Percentiles rank a stretch among this genome's conserved stretches.
These are phyloP conservation scores for Chaetomium cochliodes DNA, from an alignment of 495 filamentous ascomycete genomes.

Conservation along the genomic window DNA sequence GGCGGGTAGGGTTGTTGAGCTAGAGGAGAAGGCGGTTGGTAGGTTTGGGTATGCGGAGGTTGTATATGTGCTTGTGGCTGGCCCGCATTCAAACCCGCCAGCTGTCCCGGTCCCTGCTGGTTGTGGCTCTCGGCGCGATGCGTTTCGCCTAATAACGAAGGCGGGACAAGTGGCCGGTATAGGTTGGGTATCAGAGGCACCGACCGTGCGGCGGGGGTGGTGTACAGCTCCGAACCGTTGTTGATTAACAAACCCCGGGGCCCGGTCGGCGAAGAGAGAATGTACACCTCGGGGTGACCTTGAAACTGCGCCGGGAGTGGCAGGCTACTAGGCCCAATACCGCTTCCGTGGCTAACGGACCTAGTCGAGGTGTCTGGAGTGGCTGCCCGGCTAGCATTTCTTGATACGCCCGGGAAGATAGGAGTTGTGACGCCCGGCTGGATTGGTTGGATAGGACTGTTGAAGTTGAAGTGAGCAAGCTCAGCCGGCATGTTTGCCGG, in stretches of 20 bases:
- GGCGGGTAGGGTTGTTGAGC: slow-evolving; percentile 17
- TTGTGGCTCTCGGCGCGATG: slow-evolving; percentile 18
- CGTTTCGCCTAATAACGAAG: neutral
- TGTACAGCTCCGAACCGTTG: slow-evolving; percentile 45
- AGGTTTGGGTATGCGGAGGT: slow-evolving; percentile 12
- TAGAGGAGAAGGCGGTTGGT: neutral
- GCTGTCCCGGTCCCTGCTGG: slow-evolving; percentile 17
- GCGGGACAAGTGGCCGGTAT: neutral
- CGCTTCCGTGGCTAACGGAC: slow-evolving; percentile 26
- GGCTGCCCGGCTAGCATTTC: slow-evolving; percentile 40
- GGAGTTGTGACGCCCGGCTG: slow-evolving; percentile 46
- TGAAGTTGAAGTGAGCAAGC: slow-evolving; percentile 31
- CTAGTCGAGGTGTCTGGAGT: slow-evolving; percentile 43
- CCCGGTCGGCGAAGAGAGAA: slow-evolving; percentile 60
- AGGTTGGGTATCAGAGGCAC: neutral
- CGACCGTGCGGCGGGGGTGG: slow-evolving; percentile 34
- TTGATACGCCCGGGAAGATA: slow-evolving; percentile 36
- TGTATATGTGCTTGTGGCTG: neutral
- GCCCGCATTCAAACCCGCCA: neutral
- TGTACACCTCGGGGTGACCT: slow-evolving; percentile 53
- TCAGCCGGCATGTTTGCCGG: slow-evolving; percentile 36
- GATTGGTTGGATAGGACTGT: slow-evolving; percentile 38
- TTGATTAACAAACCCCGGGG: slow-evolving; percentile 59
- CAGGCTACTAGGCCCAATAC: slow-evolving; percentile 15
- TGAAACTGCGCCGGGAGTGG: slow-evolving; percentile 23